Conservation (phyloP, 805 yeast species). For the Nakazawaea ishiwadae region DNA sequence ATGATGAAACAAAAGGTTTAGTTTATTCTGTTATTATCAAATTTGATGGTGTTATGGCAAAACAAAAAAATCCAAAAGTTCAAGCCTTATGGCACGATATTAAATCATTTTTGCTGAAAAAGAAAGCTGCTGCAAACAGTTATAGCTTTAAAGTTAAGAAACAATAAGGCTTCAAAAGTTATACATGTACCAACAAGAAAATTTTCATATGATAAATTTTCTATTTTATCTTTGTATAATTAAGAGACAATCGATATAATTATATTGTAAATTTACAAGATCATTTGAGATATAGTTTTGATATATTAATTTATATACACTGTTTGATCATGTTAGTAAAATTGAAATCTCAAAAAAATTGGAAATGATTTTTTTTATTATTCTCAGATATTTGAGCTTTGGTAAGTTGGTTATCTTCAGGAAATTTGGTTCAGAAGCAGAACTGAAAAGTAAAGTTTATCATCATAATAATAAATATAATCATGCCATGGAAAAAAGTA, state of each 20-base stretch:
- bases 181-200: neutral
- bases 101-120: slow-evolving; percentile 36
- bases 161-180: too few relatives aligned
- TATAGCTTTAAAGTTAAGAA: slow-evolving; percentile 15
- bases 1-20: slow-evolving; percentile 40
- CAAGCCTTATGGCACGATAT: slow-evolving; percentile 32
- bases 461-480: slow-evolving; percentile 41
- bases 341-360: too few relatives aligned
- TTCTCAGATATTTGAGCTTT: slow-evolving; percentile 48
- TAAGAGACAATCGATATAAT: too few relatives aligned
- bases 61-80: slow-evolving; percentile 41
- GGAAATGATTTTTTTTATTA: neutral
- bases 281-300: too few relatives aligned
- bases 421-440: slow-evolving; percentile 86
- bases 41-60: slow-evolving; percentile 37
- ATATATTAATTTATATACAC: too few relatives aligned
- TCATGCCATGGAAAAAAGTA: neutral
- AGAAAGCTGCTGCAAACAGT: slow-evolving; percentile 31
- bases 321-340: too few relatives aligned
- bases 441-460: slow-evolving; percentile 66
- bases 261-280: too few relatives aligned
- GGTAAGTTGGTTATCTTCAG: slow-evolving; percentile 76
- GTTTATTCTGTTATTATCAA: slow-evolving; percentile 35
- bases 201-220: too few relatives aligned
- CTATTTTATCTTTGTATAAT: too few relatives aligned